Conservation (phyloP, 2,329 filamentous ascomycete species). For the Fusarium nurragi region DNA sequence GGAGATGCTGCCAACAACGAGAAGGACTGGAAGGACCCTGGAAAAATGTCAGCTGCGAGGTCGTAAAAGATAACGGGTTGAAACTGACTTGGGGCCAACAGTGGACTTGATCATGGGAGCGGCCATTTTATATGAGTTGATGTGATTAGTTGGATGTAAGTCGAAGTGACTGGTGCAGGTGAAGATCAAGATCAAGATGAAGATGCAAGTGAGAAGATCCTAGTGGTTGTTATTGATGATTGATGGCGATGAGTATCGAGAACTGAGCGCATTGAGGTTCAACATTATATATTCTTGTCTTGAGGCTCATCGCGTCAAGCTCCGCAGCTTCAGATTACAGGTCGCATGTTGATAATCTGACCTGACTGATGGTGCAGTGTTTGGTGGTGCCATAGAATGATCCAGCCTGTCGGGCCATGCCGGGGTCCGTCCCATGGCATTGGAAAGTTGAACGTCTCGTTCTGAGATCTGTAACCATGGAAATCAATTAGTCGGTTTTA, state of each 20-base stretch:
- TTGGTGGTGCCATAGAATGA: slow-evolving; percentile 37
- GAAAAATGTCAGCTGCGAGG: slow-evolving; percentile 3
- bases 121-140: slow-evolving; percentile 31
- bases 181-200: slow-evolving; percentile 4
- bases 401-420: slow-evolving; percentile 28
- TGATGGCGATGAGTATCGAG: slow-evolving; percentile 20
- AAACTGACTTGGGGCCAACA: slow-evolving; percentile 33
- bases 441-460: not conserved
- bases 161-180: slow-evolving; percentile 1
- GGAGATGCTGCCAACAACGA: slow-evolving; percentile 39
- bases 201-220: slow-evolving; percentile 14
- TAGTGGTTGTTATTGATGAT: slow-evolving; percentile 18
- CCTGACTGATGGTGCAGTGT: slow-evolving; percentile 25
- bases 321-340: not conserved
- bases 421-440: slow-evolving; percentile 15
- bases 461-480: not conserved
- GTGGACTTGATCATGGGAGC: slow-evolving; percentile 34
- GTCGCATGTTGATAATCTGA: slow-evolving; percentile 41
- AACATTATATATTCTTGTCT: slow-evolving; percentile 28
- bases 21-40: slow-evolving; percentile 37
- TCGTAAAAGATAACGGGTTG: not conserved
- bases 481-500: not conserved
- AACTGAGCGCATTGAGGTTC: not conserved
- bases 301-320: not conserved
- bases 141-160: slow-evolving; percentile 30